These are phyloP conservation scores for Fusarium austroafricanum DNA, from an alignment of 2,329 filamentous ascomycete genomes.

Conservation along the genomic window DNA sequence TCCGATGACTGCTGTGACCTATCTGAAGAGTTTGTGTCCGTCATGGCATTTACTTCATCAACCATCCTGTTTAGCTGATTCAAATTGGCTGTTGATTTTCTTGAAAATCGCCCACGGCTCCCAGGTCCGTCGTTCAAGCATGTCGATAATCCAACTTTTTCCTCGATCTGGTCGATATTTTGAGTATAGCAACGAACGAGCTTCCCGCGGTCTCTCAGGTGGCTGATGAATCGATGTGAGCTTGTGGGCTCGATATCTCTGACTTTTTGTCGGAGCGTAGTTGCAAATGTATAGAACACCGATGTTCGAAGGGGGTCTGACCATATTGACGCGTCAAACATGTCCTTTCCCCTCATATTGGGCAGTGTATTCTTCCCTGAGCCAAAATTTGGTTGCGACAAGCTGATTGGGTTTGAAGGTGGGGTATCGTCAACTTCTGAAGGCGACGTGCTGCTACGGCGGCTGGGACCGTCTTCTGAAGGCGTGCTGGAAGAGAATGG, in stretches of 20 bases:
- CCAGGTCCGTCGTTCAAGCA: constrained; percentile 72
- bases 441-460: constrained; percentile 54
- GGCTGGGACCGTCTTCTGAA: constrained; percentile 52
- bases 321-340: constrained; percentile 79
- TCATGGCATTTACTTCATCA: constrained; percentile 46
- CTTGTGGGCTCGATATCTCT: constrained; percentile 71
- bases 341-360: constrained; percentile 75
- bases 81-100: constrained; percentile 55
- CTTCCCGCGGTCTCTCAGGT: constrained; percentile 73
- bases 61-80: constrained; percentile 54
- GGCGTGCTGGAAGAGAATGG: constrained; percentile 57
- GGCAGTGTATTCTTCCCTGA: constrained; percentile 57
- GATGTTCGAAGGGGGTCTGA: constrained; percentile 74
- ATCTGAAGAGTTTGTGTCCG: constrained; percentile 39
- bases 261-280: constrained; percentile 73
- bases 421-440: constrained; percentile 61
- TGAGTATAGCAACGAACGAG: constrained; percentile 80
- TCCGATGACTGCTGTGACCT: constrained; percentile 34
- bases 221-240: constrained; percentile 76
- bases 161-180: constrained; percentile 80
- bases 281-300: constrained; percentile 79
- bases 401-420: constrained; percentile 53
- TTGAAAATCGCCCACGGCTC: constrained; percentile 69
- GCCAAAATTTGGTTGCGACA: constrained; percentile 53
- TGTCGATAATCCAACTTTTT: constrained; percentile 74